Percentiles rank a stretch among this genome's conserved stretches.
These are phyloP conservation scores for Odontarrhena argentea DNA, from an alignment of 345 rosid genomes.

Conservation along the genomic window DNA sequence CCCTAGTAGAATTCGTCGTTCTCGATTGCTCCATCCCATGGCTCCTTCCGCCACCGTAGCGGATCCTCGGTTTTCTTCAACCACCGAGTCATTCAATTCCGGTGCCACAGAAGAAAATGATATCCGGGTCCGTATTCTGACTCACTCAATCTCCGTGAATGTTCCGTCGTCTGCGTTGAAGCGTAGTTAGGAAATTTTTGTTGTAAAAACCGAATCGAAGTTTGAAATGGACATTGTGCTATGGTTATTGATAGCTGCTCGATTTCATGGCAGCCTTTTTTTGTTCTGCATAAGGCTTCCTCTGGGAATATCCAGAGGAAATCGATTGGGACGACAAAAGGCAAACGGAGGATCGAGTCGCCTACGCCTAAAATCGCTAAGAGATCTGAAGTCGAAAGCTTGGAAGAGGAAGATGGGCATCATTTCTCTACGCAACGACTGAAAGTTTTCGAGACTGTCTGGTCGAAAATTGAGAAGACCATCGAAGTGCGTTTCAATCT, in stretches of 20 bases:
- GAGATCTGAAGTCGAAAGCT: conserved; percentile 35
- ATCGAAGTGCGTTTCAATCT: conserved; percentile 49
- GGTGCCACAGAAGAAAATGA: conserved; percentile 45
- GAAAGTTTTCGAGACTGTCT: conserved; percentile 65
- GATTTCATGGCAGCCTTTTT: conserved; percentile 60
- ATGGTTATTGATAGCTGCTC: background rate
- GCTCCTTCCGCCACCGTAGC: conserved; percentile 42
- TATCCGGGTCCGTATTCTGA: conserved; percentile 49
- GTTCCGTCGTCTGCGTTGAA: conserved; percentile 5
- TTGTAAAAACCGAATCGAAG: background rate
- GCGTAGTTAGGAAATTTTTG: background rate
- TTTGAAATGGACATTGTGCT: background rate
- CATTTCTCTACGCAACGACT: conserved; percentile 40
- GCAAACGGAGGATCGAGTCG: conserved; percentile 58
- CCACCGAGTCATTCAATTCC: conserved; percentile 33
- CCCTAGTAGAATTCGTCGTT: conserved; percentile 29
- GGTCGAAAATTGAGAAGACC: conserved; percentile 65
- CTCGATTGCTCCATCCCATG: conserved; percentile 37
- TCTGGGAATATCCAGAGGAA: conserved; percentile 46
- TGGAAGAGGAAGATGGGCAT: conserved; percentile 38
- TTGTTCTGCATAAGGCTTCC: conserved; percentile 59
- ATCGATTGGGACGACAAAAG: conserved; percentile 42
- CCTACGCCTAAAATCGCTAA: conserved; percentile 43
- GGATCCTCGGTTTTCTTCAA: conserved; percentile 43
- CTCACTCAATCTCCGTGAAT: conserved; percentile 15